Evolutionary conservation across 768 basidiomycete genomes (phyloP).

Genomic region (Agaricus blazei): DNA sequence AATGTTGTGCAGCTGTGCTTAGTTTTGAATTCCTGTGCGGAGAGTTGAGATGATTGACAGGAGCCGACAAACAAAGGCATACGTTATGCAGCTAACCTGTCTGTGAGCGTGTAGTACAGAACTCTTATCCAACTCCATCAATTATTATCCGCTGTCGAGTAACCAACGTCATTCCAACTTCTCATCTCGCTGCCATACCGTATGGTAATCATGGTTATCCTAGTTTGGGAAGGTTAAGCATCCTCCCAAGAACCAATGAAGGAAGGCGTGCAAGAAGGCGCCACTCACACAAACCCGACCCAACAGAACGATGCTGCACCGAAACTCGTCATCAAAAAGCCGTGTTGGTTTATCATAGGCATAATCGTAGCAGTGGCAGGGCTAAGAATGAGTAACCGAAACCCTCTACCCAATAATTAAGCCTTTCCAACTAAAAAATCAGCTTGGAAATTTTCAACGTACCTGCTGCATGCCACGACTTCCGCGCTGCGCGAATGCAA

Average conservation of each 20-base stretch:
- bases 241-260: slow-evolving; percentile 6
- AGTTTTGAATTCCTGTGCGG: no score
- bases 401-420: slow-evolving; percentile 28
- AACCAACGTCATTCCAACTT: slow-evolving; percentile 51
- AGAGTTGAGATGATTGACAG: no score
- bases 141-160: slow-evolving; percentile 35
- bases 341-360: slow-evolving; percentile 48
- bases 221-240: slow-evolving; percentile 28
- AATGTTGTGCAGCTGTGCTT: no score
- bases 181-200: slow-evolving; percentile 54
- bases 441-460: slow-evolving; percentile 11
- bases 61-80: no score
- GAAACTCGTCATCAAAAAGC: slow-evolving; percentile 44
- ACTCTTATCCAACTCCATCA: slow-evolving; percentile 11
- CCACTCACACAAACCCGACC: slow-evolving; percentile 48
- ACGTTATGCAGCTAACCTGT: no score
- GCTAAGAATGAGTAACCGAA: slow-evolving; percentile 40
- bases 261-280: background rate
- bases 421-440: background rate
- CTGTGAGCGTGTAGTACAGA: no score
- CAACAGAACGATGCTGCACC: slow-evolving; percentile 39
- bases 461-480: slow-evolving; percentile 51
- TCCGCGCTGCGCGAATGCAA: slow-evolving; percentile 62
- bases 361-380: slow-evolving; percentile 40
- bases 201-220: slow-evolving; percentile 43